A percentile compares a stretch with the other conserved stretches of the same genome.
Evolutionary conservation across 805 yeast species (phyloP).

Genomic region (Cyberlindnera xishuangbannaensis): DNA sequence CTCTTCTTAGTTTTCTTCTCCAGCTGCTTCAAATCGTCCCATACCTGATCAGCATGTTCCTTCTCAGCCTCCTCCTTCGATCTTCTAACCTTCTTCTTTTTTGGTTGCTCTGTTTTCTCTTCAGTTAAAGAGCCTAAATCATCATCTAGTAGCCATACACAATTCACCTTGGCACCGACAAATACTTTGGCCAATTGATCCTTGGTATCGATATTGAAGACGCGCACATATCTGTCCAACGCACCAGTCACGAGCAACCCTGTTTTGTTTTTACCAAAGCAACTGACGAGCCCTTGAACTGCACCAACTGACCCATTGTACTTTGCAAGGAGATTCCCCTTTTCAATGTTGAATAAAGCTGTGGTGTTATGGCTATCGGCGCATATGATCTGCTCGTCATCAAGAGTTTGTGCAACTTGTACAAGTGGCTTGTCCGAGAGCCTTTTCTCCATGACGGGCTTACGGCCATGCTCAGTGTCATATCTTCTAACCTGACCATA

Average conservation of each 20-base stretch:
- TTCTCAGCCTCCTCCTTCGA: conserved; percentile 21
- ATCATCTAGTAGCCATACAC: conserved; percentile 45
- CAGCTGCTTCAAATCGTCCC: conserved; percentile 25
- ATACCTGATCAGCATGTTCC: conserved; percentile 33
- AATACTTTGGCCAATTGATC: conserved; percentile 63
- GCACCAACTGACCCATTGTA: conserved; percentile 77
- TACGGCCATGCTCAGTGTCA: conserved; percentile 59
- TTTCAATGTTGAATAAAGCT: conserved; percentile 45
- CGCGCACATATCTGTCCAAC: conserved; percentile 79
- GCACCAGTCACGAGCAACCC: conserved; percentile 71
- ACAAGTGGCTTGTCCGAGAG: conserved; percentile 50
- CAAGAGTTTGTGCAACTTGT: conserved; percentile 24
- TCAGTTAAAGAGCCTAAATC: conserved; percentile 27
- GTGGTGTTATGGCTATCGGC: conserved; percentile 69
- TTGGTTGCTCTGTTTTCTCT: conserved; percentile 23
- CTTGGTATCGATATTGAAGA: conserved; percentile 58
- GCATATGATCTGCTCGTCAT: conserved; percentile 45
- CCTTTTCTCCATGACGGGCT: conserved; percentile 57
- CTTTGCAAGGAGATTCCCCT: conserved; percentile 58
- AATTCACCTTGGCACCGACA: conserved; percentile 63
- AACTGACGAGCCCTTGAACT: conserved; percentile 32
- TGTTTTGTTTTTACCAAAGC: conserved; percentile 23
- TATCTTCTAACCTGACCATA: conserved; percentile 75
- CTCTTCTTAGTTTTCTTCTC: conserved; percentile 15
- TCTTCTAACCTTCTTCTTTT: conserved; percentile 7